Base-by-base conservation (phyloP, 2,329 filamentous ascomycete species). In the Meredithiella fracta region DNA sequence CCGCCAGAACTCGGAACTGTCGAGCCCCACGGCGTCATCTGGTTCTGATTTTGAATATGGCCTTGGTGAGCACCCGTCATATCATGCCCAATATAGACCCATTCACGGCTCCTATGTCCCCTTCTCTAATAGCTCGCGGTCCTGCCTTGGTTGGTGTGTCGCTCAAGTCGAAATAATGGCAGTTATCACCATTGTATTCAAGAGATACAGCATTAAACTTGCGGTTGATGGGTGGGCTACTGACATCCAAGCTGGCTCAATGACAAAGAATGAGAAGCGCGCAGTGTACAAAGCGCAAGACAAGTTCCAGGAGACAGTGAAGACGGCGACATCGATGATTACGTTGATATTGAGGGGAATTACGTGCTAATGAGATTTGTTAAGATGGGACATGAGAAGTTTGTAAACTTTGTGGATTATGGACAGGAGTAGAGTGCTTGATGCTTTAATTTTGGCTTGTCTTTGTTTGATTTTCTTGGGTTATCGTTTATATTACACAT, bases 321-420 rank as follows among this genome's bases (percentile, higher is more conserved):
- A 67, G 57, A 68, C 71, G 31, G 80, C 83, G 62, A 73, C 69
- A 26, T 77, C 76, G n/a, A 67, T 86, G 57, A 73, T 91, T 59
- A 89, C 86, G 59, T 70, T 91, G 61, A 85, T 87, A 69, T 71
- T 91, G 66, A 70, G n/a, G 70, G 67, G 22, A 70, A 70, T 4
- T 70, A 75, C 55, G 78, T 91, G 34, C 82, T 83, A 0, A 69
- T 91, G 42, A 70, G 84, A 60, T 67, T 91, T 60, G 82, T 86
- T 8, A 79, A 70, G 69, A 78, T 82, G 61, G 85, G 85, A 0
- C 68, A 76, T 60, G 86, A 90, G 72, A 75, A 76, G 63, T 89
- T 90, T 68, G 68, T 77, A 38, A 63, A 67, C 44, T 59, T 68
- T 53, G 62, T 68, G 50, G 49, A 56, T 14, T 55, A 29, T 2